Percentiles rank a stretch among this genome's conserved stretches.
Evolutionary conservation across 208 protist species (phyloP).

Genomic region (Crithidia fasciculata): DNA sequence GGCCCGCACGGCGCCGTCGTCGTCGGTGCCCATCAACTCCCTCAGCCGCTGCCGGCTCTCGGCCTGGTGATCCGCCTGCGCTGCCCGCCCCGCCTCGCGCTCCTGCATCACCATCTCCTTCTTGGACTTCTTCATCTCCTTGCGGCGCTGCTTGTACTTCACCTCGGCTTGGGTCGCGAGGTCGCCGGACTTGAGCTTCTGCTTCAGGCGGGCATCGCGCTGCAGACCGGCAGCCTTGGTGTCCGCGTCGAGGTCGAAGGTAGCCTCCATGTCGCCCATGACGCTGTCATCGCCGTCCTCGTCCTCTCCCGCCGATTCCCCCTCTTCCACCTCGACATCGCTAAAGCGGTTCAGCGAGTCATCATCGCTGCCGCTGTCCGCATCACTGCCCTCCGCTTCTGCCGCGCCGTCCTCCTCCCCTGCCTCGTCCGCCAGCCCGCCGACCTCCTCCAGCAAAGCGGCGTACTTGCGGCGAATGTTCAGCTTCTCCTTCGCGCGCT

Average conservation of each 20-base stretch:
- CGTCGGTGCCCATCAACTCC: conserved; percentile 61
- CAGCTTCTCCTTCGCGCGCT: conserved; percentile 47
- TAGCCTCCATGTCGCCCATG: conserved; percentile 77
- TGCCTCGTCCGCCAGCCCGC: conserved; percentile 61
- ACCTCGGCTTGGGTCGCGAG: conserved; percentile 75
- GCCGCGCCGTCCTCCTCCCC: conserved; percentile 8
- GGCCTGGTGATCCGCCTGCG: conserved; percentile 42
- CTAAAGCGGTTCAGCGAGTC: conserved; percentile 85
- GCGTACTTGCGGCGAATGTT: conserved; percentile 86
- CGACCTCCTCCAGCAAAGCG: conserved; percentile 81
- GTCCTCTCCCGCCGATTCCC: conserved; percentile 26
- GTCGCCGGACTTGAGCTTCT: conserved; percentile 66
- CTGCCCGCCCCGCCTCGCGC: conserved; percentile 60
- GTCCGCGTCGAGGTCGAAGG: conserved; percentile 83
- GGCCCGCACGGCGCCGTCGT: conserved; percentile 45
- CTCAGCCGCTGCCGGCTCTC: conserved; percentile 60
- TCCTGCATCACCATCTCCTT: conserved; percentile 74
- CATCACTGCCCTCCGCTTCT: background rate
- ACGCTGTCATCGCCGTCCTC: conserved; percentile 26
- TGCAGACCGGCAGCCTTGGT: conserved; percentile 75
- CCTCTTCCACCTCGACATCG: conserved; percentile 67
- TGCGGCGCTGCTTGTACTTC: conserved; percentile 88
- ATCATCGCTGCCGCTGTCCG: conserved; percentile 57
- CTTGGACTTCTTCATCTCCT: conserved; percentile 89
- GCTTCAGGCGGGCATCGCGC: conserved; percentile 61